Percentiles rank a stretch among this genome's conserved stretches.
Evolutionary conservation across 2,329 filamentous ascomycete genomes (phyloP).

Genomic region (Penicillium glabrum): DNA sequence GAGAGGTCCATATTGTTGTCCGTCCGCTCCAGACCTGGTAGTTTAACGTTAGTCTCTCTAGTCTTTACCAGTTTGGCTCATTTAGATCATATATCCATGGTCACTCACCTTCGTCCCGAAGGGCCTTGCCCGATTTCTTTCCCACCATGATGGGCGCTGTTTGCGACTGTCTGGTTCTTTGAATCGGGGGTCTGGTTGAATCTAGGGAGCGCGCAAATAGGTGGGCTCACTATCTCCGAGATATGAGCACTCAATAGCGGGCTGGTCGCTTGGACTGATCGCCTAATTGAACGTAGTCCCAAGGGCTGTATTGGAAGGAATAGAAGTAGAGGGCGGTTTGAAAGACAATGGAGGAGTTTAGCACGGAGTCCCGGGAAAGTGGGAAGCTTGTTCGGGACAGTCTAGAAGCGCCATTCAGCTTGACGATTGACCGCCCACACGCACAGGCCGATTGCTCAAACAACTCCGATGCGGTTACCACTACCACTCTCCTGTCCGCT

Average conservation of each 20-base stretch:
- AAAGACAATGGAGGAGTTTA: not conserved
- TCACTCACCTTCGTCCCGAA: slow-evolving; percentile 57
- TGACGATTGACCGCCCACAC: slow-evolving; percentile 27
- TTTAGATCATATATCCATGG: not conserved
- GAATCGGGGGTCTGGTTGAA: slow-evolving; percentile 10
- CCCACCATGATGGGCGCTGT: slow-evolving; percentile 55
- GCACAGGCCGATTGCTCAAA: slow-evolving; percentile 21
- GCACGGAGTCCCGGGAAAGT: slow-evolving; percentile 7
- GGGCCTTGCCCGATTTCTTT: slow-evolving; percentile 64
- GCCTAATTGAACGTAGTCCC: not conserved
- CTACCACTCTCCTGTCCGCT: slow-evolving; percentile 11
- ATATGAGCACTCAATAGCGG: not conserved
- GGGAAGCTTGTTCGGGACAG: slow-evolving; percentile 5
- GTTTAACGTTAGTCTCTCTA: slow-evolving; percentile 3
- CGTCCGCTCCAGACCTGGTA: slow-evolving; percentile 82
- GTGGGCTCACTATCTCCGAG: not conserved
- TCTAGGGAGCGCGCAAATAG: slow-evolving; percentile 16
- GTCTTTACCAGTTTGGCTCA: not conserved
- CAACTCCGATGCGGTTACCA: slow-evolving; percentile 22
- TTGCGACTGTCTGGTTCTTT: slow-evolving; percentile 1
- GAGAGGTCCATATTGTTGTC: slow-evolving; percentile 98
- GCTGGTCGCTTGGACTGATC: not conserved
- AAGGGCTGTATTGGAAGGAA: not conserved
- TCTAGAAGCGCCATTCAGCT: slow-evolving; percentile 10
- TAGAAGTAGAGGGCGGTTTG: not conserved